Percentiles rank a stretch among this genome's conserved stretches.
Conservation (phyloP, 2,329 filamentous ascomycete genomes). For the Ophiognomonia clavigignenti-juglandacearum region DNA sequence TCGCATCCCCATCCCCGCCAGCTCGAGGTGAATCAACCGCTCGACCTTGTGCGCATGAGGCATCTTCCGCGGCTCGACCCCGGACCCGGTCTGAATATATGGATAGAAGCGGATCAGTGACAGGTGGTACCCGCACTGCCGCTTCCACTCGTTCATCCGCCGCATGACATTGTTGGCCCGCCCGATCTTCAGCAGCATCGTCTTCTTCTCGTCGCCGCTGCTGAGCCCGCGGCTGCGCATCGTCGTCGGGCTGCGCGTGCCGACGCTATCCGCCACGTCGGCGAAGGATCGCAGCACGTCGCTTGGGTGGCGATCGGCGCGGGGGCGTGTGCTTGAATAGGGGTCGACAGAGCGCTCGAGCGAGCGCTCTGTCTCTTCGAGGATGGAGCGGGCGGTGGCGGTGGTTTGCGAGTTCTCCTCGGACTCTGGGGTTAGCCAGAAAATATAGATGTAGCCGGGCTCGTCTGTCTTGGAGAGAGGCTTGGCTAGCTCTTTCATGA, state of each 20-base stretch:
- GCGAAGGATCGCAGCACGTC: conserved; percentile 52
- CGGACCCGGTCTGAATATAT: conserved; percentile 52
- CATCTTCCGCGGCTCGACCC: conserved; percentile 59
- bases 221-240: conserved; percentile 15
- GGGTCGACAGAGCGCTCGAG: conserved; percentile 52
- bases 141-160: conserved; percentile 86
- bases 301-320: conserved; percentile 42
- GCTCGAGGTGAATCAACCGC: conserved; percentile 82
- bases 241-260: conserved; percentile 17
- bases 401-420: conserved; percentile 48
- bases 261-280: conserved; percentile 20
- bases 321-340: conserved; percentile 27
- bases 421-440: conserved; percentile 79
- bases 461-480: conserved; percentile 71
- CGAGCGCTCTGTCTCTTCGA: conserved; percentile 37
- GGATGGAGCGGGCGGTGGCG: conserved; percentile 55
- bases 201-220: conserved; percentile 39
- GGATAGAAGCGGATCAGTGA: conserved; percentile 91
- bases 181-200: conserved; percentile 64
- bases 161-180: conserved; percentile 79
- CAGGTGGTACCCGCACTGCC: conserved; percentile 86
- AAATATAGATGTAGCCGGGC: conserved; percentile 95
- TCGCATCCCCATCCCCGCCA: conserved; percentile 58
- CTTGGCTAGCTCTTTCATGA: conserved; percentile 74
- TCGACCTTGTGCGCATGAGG: conserved; percentile 86